phyloP scores from a whole-genome alignment of 179 eudicot genomes.

The Beta lomatogona region DNA sequence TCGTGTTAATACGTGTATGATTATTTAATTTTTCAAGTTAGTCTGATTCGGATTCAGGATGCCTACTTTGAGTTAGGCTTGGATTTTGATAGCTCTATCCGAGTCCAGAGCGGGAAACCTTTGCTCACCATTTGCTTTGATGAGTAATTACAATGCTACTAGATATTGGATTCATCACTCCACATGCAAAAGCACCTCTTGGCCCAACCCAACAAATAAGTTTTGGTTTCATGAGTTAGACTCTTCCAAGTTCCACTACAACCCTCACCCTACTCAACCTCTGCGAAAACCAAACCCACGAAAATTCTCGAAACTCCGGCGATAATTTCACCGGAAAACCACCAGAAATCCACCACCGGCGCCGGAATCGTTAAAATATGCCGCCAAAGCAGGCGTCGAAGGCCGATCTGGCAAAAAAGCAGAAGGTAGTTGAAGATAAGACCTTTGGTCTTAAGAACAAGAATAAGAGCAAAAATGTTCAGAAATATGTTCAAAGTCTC shows the following conservation, averaged over 20 bases:
- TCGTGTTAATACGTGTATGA: no score
- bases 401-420: conserved; percentile 90
- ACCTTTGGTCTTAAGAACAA: conserved; percentile 97
- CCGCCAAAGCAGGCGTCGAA: conserved; percentile 87
- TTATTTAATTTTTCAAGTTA: no score
- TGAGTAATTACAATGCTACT: no score
- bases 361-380: conserved; percentile 41
- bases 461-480: conserved; percentile 90
- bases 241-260: background rate
- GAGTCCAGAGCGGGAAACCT: no score
- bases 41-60: no score
- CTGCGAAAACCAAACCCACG: background rate
- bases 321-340: background rate
- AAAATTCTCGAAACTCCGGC: conserved; percentile 12
- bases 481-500: conserved; percentile 87
- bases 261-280: background rate
- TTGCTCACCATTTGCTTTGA: no score
- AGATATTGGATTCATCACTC: no score
- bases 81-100: no score
- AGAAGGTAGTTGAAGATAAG: conserved; percentile 90
- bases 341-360: background rate
- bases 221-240: no score
- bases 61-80: no score
- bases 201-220: no score
- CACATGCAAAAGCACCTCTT: no score